A percentile compares a stretch with the other conserved stretches of the same genome.
Conservation (phyloP, 768 basidiomycete genomes). For the Boletus tomentosulus region DNA sequence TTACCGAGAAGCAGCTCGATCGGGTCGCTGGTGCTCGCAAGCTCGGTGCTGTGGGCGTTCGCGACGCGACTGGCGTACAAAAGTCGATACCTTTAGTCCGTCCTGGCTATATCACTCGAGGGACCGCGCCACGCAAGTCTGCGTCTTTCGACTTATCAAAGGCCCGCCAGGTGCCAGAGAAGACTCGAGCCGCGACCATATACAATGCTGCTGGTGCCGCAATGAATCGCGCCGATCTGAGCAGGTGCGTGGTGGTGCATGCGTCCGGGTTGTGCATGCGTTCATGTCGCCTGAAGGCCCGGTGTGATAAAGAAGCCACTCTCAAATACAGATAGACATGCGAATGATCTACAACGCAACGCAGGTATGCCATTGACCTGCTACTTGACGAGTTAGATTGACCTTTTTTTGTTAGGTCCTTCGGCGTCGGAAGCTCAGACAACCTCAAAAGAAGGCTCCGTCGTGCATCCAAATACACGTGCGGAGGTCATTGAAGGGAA, state of each 20-base stretch:
- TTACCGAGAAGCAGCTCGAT: not conserved
- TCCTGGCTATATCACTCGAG: not conserved
- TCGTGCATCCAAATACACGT: not conserved
- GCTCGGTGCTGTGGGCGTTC: not conserved
- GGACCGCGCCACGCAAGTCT: not conserved
- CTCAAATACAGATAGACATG: not conserved
- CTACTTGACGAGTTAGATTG: not conserved
- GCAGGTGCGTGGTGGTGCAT: not conserved
- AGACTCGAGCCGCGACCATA: not conserved
- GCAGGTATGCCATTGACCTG: not conserved
- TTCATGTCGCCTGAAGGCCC: not conserved
- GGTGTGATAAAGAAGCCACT: too few relatives aligned
- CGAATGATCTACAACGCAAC: not conserved
- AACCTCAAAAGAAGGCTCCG: not conserved
- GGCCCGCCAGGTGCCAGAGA: not conserved
- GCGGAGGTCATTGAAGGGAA: not conserved
- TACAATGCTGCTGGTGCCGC: not conserved
- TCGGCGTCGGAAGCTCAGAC: not conserved
- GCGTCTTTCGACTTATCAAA: not conserved
- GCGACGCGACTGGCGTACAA: not conserved
- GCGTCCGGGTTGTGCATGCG: not conserved
- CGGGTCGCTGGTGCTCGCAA: not conserved
- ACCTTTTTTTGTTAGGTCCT: not conserved
- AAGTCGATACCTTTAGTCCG: not conserved
- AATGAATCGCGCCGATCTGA: not conserved